Percentiles rank a stretch among this genome's conserved stretches.
phyloP scores from a whole-genome alignment of 305 asterid genomes.

The Solanum hybrid region DNA sequence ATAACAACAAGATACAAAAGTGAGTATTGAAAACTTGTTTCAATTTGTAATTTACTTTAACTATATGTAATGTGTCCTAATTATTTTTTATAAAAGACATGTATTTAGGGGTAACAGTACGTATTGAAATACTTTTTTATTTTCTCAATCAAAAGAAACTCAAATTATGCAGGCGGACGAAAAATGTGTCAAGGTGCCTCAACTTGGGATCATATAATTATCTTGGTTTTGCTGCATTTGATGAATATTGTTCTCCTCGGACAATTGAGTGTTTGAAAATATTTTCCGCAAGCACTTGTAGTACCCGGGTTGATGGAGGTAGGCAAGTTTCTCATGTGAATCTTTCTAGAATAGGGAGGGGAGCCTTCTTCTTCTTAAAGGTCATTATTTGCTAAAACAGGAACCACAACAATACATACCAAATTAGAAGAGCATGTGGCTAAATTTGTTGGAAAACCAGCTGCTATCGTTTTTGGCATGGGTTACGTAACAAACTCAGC shows the following conservation, averaged over 20 bases:
- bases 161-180: slow-evolving; percentile 48
- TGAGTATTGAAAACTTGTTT: slow-evolving; percentile 14
- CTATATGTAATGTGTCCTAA: not conserved
- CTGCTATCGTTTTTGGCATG: slow-evolving; percentile 62
- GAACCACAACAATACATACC: slow-evolving; percentile 54
- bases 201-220: slow-evolving; percentile 92
- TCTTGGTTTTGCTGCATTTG: slow-evolving; percentile 87
- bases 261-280: slow-evolving; percentile 71
- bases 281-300: slow-evolving; percentile 76
- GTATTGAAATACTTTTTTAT: not conserved
- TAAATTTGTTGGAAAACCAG: slow-evolving; percentile 74
- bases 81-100: not conserved
- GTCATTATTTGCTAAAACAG: not conserved
- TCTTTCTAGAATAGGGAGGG: not conserved
- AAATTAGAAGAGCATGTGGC: slow-evolving; percentile 82
- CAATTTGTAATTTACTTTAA: not conserved
- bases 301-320: slow-evolving; percentile 94
- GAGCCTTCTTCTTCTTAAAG: not conserved
- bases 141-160: not conserved
- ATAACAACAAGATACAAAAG: slow-evolving; percentile 79
- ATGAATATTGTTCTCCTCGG: slow-evolving; percentile 86
- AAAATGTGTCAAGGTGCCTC: slow-evolving; percentile 55
- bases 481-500: slow-evolving; percentile 85
- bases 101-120: not conserved
- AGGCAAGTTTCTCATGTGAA: not conserved